Conservation (phyloP, 441 rosid genomes). For the Pelargonium fulgidum region DNA sequence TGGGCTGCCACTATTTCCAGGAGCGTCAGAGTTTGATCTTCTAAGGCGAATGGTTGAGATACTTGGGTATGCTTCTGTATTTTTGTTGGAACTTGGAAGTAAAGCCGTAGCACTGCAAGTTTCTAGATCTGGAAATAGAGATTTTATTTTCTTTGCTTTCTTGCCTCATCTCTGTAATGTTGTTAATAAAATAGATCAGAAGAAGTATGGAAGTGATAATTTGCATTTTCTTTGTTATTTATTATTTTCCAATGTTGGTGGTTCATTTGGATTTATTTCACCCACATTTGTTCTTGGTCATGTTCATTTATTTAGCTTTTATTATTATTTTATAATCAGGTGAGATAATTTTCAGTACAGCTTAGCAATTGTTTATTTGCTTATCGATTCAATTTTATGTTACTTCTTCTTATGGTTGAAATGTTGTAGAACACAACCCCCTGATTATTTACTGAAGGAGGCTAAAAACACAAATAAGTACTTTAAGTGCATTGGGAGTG, state of each 20-base stretch:
- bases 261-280: background rate
- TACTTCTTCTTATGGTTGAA: conserved; percentile 27
- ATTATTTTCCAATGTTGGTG: background rate
- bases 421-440: conserved; percentile 82
- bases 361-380: conserved; percentile 7
- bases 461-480: conserved; percentile 85
- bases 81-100: conserved; percentile 17
- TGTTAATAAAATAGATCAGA: background rate
- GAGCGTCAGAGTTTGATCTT: conserved; percentile 98
- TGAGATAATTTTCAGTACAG: conserved; percentile 7
- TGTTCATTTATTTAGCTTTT: background rate
- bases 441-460: conserved; percentile 89
- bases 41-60: conserved; percentile 85
- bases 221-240: background rate
- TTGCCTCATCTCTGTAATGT: background rate
- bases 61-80: conserved; percentile 62
- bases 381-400: conserved; percentile 14
- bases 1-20: conserved; percentile 97
- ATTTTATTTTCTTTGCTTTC: background rate
- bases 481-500: conserved; percentile 81
- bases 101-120: background rate
- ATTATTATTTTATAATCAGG: background rate
- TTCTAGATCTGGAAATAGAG: conserved; percentile 12
- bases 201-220: background rate
- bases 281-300: background rate